Evolutionary conservation across 352 stramenopile genomes (phyloP).

Genomic region (Phytophthora litchii): DNA sequence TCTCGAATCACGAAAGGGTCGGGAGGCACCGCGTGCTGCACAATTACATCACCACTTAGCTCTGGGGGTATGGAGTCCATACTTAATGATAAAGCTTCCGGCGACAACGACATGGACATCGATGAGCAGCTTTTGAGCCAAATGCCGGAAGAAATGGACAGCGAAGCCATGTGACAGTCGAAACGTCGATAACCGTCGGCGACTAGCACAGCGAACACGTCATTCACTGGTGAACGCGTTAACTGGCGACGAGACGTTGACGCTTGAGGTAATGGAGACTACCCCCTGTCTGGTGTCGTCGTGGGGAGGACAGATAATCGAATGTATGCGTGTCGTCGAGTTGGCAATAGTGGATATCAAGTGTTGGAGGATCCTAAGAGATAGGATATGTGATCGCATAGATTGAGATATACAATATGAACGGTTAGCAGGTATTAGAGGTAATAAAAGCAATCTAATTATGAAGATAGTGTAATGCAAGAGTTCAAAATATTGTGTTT

Average conservation of each 20-base stretch:
- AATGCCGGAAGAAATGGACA: conserved; percentile 27
- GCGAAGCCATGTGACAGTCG: conserved; percentile 27
- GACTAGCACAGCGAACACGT: conserved; percentile 19
- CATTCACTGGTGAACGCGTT: not conserved
- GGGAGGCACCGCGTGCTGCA: conserved; percentile 12
- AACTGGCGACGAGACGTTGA: conserved; percentile 2
- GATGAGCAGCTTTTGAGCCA: conserved; percentile 51
- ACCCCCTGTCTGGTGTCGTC: not conserved
- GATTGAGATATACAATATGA: too few relatives aligned
- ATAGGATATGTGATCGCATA: too few relatives aligned
- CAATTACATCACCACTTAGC: conserved; percentile 15
- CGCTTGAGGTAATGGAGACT: not conserved
- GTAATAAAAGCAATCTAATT: too few relatives aligned
- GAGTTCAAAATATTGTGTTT: too few relatives aligned
- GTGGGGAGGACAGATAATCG: not conserved
- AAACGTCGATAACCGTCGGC: conserved; percentile 21
- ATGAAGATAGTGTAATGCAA: too few relatives aligned
- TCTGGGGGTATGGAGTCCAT: conserved; percentile 34
- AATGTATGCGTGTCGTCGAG: conserved; percentile 5
- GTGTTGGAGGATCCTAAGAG: too few relatives aligned
- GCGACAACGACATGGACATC: conserved; percentile 31
- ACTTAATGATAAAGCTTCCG: conserved; percentile 26
- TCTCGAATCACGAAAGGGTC: conserved; percentile 15
- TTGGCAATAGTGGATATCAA: not conserved
- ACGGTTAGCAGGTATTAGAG: too few relatives aligned